A percentile compares a stretch with the other conserved stretches of the same genome.
Conservation (phyloP, 768 basidiomycete genomes). For the Leccinellum albellum region DNA sequence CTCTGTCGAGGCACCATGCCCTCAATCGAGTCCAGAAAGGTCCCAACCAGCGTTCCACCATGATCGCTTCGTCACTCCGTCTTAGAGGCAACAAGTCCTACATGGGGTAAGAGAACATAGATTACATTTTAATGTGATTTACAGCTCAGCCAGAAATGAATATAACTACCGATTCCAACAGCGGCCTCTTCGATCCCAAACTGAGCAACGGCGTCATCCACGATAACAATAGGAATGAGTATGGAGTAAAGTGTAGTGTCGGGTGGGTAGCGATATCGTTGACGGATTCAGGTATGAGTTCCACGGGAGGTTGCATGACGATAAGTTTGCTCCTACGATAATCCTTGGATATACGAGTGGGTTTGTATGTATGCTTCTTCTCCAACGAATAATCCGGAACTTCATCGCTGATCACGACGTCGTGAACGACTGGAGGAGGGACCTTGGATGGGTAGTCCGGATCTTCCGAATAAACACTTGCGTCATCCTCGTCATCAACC, state of each 20-base stretch:
- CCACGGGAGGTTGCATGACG: conserved; percentile 23
- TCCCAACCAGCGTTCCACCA: conserved; percentile 23
- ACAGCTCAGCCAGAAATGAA: conserved; percentile 21
- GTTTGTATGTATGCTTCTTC: neutral
- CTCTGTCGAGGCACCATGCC: conserved; percentile 16
- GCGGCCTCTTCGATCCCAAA: conserved; percentile 26
- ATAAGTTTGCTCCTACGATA: conserved; percentile 19
- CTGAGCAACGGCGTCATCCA: conserved; percentile 26
- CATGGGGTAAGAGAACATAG: conserved; percentile 4
- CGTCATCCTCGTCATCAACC: conserved; percentile 19
- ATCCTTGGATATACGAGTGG: neutral
- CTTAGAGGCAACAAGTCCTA: conserved; percentile 26
- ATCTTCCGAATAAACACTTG: neutral
- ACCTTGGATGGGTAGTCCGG: conserved; percentile 4
- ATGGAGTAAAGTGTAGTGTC: conserved; percentile 10
- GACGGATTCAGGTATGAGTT: conserved; percentile 10
- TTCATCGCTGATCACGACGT: neutral
- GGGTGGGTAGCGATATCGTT: conserved; percentile 21
- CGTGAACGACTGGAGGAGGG: neutral
- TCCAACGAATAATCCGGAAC: neutral
- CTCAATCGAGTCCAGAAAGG: conserved; percentile 24
- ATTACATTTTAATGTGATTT: conserved; percentile 19
- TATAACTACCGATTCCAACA: conserved; percentile 31
- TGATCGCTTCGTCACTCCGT: conserved; percentile 22
- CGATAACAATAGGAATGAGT: conserved; percentile 21